These are phyloP conservation scores for Prunus salicina DNA, from an alignment of 306 rosid genomes.

Conservation along the genomic window DNA sequence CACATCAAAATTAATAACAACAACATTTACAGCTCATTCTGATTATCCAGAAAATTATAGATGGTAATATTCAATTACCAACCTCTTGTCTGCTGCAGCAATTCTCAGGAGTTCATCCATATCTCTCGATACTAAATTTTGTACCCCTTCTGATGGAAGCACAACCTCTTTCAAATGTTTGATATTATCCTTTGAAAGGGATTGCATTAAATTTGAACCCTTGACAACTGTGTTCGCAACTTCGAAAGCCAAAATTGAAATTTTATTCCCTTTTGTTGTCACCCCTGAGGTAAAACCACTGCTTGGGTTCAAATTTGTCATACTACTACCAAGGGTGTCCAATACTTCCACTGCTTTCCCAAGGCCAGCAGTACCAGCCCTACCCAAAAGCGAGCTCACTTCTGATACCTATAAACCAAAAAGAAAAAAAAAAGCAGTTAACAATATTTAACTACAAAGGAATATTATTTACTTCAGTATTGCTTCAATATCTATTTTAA, in stretches of 20 bases:
- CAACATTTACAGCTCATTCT: neutral
- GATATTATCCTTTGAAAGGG: constrained; percentile 92
- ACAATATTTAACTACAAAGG: neutral
- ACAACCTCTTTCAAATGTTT: constrained; percentile 83
- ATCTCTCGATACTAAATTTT: constrained; percentile 74
- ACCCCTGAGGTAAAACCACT: constrained; percentile 87
- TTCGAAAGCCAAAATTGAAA: constrained; percentile 94
- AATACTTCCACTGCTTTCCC: constrained; percentile 99
- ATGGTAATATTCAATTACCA: constrained; percentile 10
- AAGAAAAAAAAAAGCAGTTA: neutral
- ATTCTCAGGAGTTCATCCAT: constrained; percentile 84
- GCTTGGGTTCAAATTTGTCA: constrained; percentile 77
- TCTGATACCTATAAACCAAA: constrained; percentile 73
- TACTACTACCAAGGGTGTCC: constrained; percentile 97
- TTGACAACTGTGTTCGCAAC: constrained; percentile 97
- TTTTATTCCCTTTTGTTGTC: constrained; percentile 82
- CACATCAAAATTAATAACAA: constrained; percentile 14
- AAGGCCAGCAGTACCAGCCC: constrained; percentile 96
- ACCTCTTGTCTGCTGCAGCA: constrained; percentile 99
- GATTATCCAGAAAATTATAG: neutral
- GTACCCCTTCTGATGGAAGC: constrained; percentile 91
- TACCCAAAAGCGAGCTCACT: constrained; percentile 86
- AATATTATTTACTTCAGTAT: neutral
- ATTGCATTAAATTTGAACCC: constrained; percentile 94
- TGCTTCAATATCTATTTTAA: neutral